A percentile compares a stretch with the other conserved stretches of the same genome.
Conservation (phyloP, 768 basidiomycete genomes). For the Psilocybe cyanescens region DNA sequence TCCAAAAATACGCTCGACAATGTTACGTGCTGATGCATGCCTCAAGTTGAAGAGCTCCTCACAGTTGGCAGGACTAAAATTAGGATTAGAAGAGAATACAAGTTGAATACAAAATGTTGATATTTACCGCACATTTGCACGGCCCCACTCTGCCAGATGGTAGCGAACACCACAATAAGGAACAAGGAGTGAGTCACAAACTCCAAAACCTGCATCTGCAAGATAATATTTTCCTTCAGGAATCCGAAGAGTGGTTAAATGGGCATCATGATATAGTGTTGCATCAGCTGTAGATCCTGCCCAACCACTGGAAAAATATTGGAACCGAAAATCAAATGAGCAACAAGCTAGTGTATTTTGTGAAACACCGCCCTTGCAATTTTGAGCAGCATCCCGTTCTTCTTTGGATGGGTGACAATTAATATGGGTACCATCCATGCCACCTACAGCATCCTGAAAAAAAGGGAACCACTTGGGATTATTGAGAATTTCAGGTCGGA, state of each 20-base stretch:
- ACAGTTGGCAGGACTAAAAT: conserved; percentile 26
- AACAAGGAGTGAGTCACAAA: conserved; percentile 32
- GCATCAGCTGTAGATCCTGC: conserved; percentile 36
- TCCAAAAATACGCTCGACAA: conserved; percentile 40
- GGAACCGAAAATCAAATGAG: conserved; percentile 30
- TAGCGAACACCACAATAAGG: conserved; percentile 38
- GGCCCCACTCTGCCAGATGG: conserved; percentile 40
- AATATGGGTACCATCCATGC: not conserved
- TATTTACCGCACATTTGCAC: not conserved
- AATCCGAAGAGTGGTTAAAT: too few species aligned
- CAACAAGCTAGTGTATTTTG: conserved; percentile 36
- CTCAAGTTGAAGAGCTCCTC: conserved; percentile 41
- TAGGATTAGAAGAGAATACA: not conserved
- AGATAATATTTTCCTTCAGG: too few species aligned
- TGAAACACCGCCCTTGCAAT: conserved; percentile 26
- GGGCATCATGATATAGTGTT: conserved; percentile 16
- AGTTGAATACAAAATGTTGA: too few species aligned
- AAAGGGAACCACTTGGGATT: too few species aligned
- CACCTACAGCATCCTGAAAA: not conserved
- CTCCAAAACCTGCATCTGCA: conserved; percentile 35
- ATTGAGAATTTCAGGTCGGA: not conserved
- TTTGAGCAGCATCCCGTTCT: conserved; percentile 11
- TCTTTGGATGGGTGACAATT: not conserved
- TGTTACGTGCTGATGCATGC: conserved; percentile 36
- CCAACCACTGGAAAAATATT: conserved; percentile 35